Evolutionary conservation across 805 yeast genomes (phyloP).

Genomic region (Lipomyces starkeyi): DNA sequence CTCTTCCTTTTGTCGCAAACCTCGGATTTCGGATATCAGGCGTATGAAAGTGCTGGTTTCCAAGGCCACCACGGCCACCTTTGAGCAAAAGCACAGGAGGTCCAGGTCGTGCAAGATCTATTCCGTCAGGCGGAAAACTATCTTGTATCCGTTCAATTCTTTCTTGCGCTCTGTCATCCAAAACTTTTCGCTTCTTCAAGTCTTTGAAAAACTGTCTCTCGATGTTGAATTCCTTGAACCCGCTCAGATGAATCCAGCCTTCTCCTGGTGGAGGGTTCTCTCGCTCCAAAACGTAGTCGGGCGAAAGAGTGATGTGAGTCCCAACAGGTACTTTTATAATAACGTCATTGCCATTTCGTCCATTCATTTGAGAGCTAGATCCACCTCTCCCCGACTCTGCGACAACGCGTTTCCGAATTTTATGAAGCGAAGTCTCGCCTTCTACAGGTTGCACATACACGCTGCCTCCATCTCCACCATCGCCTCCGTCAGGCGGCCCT

Average conservation of each 20-base stretch:
- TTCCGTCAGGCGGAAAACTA: slow-evolving; percentile 78
- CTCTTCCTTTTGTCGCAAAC: slow-evolving; percentile 81
- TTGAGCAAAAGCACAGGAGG: slow-evolving; percentile 71
- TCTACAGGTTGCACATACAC: slow-evolving; percentile 81
- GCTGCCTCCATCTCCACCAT: slow-evolving; percentile 93
- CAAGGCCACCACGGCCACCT: slow-evolving; percentile 95
- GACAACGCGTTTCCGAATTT: slow-evolving; percentile 65
- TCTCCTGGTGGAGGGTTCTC: slow-evolving; percentile 68
- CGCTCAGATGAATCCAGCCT: slow-evolving; percentile 89
- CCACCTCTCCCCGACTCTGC: slow-evolving; percentile 81
- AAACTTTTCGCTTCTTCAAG: slow-evolving; percentile 66
- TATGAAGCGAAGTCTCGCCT: slow-evolving; percentile 73
- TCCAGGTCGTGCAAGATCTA: slow-evolving; percentile 68
- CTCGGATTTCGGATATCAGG: slow-evolving; percentile 85
- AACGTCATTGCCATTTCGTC: slow-evolving; percentile 80
- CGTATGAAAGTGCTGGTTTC: slow-evolving; percentile 93
- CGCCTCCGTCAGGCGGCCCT: slow-evolving; percentile 99
- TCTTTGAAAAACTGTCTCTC: slow-evolving; percentile 69
- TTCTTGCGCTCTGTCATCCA: slow-evolving; percentile 64
- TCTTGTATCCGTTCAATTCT: slow-evolving; percentile 67
- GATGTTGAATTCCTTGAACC: slow-evolving; percentile 70
- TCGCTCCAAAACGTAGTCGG: slow-evolving; percentile 49
- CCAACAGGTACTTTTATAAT: slow-evolving; percentile 90
- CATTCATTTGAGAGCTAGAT: slow-evolving; percentile 77
- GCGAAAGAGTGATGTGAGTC: slow-evolving; percentile 62